These are phyloP conservation scores for Biscutella laevigata DNA, from an alignment of 441 rosid genomes.

Conservation along the genomic window DNA sequence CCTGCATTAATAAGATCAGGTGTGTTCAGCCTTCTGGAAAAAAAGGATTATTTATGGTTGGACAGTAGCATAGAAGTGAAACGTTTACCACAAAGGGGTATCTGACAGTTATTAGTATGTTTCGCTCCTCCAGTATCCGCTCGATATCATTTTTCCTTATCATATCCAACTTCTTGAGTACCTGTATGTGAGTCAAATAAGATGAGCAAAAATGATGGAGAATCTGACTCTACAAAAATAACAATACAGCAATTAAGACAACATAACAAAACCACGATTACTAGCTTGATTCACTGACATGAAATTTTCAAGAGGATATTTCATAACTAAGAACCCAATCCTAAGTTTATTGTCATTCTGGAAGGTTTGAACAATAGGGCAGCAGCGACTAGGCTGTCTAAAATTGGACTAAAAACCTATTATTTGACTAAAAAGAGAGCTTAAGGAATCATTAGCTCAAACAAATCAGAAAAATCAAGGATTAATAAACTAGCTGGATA, in stretches of 20 bases:
- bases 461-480: background rate
- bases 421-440: background rate
- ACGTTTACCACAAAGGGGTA: conserved; percentile 78
- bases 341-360: background rate
- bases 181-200: conserved; percentile 35
- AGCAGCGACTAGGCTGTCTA: background rate
- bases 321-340: background rate
- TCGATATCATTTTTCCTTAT: conserved; percentile 72
- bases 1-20: conserved; percentile 42
- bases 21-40: conserved; percentile 20
- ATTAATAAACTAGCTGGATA: background rate
- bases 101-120: conserved; percentile 74
- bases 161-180: conserved; percentile 78
- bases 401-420: background rate
- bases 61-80: conserved; percentile 12
- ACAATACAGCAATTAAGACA: background rate
- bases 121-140: conserved; percentile 74
- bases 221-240: background rate
- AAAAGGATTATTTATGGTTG: conserved; percentile 16
- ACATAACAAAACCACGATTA: background rate
- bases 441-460: no score
- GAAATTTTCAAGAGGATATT: background rate
- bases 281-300: background rate
- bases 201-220: conserved; percentile 21
- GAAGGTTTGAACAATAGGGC: background rate